phyloP scores from a whole-genome alignment of 768 basidiomycete genomes.

The Flagelloscypha sp. region DNA sequence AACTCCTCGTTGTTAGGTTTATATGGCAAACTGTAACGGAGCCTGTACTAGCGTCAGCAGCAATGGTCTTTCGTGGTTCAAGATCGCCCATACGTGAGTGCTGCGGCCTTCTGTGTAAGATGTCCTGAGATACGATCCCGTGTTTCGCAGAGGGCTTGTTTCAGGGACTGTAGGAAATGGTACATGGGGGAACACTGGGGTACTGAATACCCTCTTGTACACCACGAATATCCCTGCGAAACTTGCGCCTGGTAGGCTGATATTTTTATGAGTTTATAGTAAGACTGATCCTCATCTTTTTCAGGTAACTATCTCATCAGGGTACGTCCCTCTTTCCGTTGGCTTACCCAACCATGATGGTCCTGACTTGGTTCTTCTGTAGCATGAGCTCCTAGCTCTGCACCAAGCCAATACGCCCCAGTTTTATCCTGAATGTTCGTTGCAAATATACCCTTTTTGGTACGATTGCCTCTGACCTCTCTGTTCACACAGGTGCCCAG shows the following conservation, averaged over 20 bases:
- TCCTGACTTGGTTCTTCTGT: neutral
- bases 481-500: slow-evolving; percentile 24
- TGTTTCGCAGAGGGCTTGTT: too few relatives aligned
- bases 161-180: slow-evolving; percentile 32
- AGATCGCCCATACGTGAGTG: slow-evolving; percentile 39
- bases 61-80: slow-evolving; percentile 29
- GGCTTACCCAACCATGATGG: slow-evolving; percentile 1
- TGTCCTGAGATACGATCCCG: too few relatives aligned
- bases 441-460: neutral
- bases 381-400: slow-evolving; percentile 29
- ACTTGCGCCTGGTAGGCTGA: slow-evolving; percentile 25
- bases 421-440: slow-evolving; percentile 30
- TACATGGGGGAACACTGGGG: slow-evolving; percentile 31
- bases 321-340: too few relatives aligned
- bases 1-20: too few relatives aligned
- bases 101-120: too few relatives aligned
- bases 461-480: neutral
- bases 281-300: too few relatives aligned
- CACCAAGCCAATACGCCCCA: slow-evolving; percentile 31
- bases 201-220: slow-evolving; percentile 37
- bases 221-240: slow-evolving; percentile 35
- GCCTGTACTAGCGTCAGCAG: slow-evolving; percentile 24
- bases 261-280: too few relatives aligned
- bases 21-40: slow-evolving; percentile 28
- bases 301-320: slow-evolving; percentile 31